phyloP scores from a whole-genome alignment of 169 alveolate genomes.

The Blepharisma undulans region DNA sequence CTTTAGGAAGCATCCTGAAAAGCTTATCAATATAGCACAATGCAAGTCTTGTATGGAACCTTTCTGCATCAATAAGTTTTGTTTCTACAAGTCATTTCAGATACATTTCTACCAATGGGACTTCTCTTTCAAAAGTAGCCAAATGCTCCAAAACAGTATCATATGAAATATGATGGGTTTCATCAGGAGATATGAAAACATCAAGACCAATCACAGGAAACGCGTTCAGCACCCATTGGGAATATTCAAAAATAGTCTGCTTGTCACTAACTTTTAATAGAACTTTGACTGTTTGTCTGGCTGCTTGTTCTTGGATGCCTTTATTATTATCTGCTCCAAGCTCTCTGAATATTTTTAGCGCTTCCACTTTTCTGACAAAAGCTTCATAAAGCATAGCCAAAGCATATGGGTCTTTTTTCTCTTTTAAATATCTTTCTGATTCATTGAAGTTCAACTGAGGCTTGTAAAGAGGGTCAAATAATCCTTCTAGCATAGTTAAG shows the following conservation, averaged over 20 bases:
- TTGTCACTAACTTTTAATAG: conserved; percentile 1
- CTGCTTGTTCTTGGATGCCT: background rate
- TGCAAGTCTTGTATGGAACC: conserved; percentile 42
- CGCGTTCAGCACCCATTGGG: conserved; percentile 3
- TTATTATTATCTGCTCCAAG: background rate
- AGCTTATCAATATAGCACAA: conserved; percentile 12
- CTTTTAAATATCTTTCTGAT: background rate
- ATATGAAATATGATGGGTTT: background rate
- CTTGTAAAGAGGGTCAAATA: conserved; percentile 38
- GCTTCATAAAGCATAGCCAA: conserved; percentile 38
- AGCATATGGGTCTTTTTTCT: conserved; percentile 17
- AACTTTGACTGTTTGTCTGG: conserved; percentile 24
- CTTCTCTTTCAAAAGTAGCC: background rate
- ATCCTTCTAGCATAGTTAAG: background rate
- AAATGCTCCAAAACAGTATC: conserved; percentile 17
- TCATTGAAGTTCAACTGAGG: conserved; percentile 24
- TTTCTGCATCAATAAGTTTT: conserved; percentile 28
- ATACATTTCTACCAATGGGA: background rate
- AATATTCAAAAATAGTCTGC: conserved; percentile 12
- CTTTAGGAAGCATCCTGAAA: conserved; percentile 23
- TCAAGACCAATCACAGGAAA: conserved; percentile 32
- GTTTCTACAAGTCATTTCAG: conserved; percentile 5
- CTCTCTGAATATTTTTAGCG: conserved; percentile 25
- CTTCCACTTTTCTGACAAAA: conserved; percentile 31
- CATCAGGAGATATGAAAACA: conserved; percentile 32